Conservation (phyloP, 345 rosid genomes). For the Camelina laxa region DNA sequence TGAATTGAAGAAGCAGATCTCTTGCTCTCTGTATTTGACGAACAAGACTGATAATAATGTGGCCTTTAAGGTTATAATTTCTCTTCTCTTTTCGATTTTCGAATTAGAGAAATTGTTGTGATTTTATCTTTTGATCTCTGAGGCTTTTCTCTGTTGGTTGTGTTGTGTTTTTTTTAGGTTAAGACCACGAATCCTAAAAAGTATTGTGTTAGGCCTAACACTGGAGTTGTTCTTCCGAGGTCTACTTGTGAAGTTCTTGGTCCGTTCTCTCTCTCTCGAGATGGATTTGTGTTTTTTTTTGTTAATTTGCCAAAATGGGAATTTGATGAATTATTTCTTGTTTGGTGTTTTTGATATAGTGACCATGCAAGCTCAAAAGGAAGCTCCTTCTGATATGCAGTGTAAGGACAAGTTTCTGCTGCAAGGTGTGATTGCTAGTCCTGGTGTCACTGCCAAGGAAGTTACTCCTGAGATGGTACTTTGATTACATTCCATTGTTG, state of each 20-base stretch:
- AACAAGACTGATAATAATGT: constrained; percentile 79
- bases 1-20: constrained; percentile 87
- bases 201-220: constrained; percentile 88
- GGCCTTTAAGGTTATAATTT: constrained; percentile 69
- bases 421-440: constrained; percentile 64
- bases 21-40: constrained; percentile 76
- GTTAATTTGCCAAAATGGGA: neutral
- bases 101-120: constrained; percentile 12
- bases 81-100: neutral
- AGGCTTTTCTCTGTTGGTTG: constrained; percentile 22
- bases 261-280: constrained; percentile 18
- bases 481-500: constrained; percentile 1
- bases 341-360: constrained; percentile 50
- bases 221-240: constrained; percentile 75
- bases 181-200: constrained; percentile 90
- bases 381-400: constrained; percentile 78
- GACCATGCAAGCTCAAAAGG: constrained; percentile 94
- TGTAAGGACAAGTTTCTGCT: constrained; percentile 90
- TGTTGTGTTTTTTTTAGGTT: constrained; percentile 52
- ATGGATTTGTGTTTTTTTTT: neutral
- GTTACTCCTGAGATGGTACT: constrained; percentile 76
- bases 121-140: neutral
- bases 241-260: constrained; percentile 70
- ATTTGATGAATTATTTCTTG: neutral
- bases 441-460: constrained; percentile 64